Evolutionary conservation across 2,329 filamentous ascomycete genomes (phyloP).

Genomic region (Cylindrodendrum hubeiense): DNA sequence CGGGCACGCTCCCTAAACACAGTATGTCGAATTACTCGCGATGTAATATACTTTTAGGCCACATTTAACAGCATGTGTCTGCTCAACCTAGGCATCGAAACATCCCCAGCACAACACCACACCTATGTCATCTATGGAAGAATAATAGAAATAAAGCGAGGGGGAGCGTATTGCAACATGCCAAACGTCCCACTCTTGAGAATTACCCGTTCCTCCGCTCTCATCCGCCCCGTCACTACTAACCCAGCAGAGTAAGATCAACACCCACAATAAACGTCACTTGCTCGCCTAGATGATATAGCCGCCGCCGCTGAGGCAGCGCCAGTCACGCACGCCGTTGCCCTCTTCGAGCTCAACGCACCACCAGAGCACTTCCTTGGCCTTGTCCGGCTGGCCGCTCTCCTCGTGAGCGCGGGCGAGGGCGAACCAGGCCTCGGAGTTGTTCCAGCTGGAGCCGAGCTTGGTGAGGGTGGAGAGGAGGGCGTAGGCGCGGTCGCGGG

Average conservation of each 20-base stretch:
- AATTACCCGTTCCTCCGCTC: not conserved
- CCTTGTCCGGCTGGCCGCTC: constrained; percentile 85
- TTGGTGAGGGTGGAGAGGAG: constrained; percentile 87
- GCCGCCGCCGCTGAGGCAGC: constrained; percentile 73
- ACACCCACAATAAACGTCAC: not conserved
- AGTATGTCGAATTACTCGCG: not conserved
- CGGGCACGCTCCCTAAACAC: not conserved
- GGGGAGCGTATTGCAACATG: not conserved
- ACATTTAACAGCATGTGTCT: constrained; percentile 2
- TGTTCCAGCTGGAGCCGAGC: constrained; percentile 89
- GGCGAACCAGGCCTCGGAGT: constrained; percentile 92
- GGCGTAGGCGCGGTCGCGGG: constrained; percentile 88
- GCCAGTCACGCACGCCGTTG: constrained; percentile 84
- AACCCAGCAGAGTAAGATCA: not conserved
- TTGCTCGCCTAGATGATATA: constrained; percentile 63
- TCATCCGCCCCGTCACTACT: not conserved
- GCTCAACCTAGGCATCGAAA: constrained; percentile 27
- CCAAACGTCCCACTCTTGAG: not conserved
- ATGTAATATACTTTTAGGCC: constrained; percentile 5
- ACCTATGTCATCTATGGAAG: constrained; percentile 6
- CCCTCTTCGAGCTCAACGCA: constrained; percentile 94
- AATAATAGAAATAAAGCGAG: not conserved
- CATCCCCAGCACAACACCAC: constrained; percentile 20
- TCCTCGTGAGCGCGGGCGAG: constrained; percentile 90
- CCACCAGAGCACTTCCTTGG: constrained; percentile 96